phyloP scores from a whole-genome alignment of 2,329 filamentous ascomycete genomes.

The Aspergillus hortae region DNA sequence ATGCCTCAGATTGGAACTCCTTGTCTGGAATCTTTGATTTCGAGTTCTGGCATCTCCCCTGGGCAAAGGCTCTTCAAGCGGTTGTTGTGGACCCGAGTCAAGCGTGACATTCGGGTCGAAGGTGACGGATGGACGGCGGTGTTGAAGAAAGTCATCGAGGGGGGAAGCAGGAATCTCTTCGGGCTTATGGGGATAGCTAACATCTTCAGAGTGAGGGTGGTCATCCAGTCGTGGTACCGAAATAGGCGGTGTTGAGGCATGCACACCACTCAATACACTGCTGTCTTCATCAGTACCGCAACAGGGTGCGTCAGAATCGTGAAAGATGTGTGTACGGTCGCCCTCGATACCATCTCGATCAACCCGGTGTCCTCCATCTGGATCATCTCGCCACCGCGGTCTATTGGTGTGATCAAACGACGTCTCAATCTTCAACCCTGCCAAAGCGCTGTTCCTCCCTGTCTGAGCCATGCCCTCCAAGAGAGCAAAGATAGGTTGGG shows the following conservation, averaged over 20 bases:
- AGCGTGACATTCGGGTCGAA: conserved; percentile 40
- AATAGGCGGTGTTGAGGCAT: conserved; percentile 43
- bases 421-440: conserved; percentile 39
- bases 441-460: conserved; percentile 29
- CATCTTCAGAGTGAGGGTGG: conserved; percentile 22
- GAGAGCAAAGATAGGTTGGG: neutral
- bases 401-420: conserved; percentile 28
- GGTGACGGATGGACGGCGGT: conserved; percentile 39
- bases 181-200: conserved; percentile 34
- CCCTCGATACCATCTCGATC: conserved; percentile 35
- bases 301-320: conserved; percentile 30
- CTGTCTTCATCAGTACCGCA: conserved; percentile 39
- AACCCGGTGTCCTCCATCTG: conserved; percentile 22
- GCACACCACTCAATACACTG: conserved; percentile 36
- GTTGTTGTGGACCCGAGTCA: conserved; percentile 37
- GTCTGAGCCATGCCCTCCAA: conserved; percentile 35
- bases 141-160: conserved; percentile 40
- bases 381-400: conserved; percentile 23
- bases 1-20: conserved; percentile 33
- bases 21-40: conserved; percentile 27
- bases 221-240: conserved; percentile 42
- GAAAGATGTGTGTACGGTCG: conserved; percentile 33
- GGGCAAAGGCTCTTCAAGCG: conserved; percentile 37
- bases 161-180: conserved; percentile 36
- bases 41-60: conserved; percentile 25